Base-by-base conservation (phyloP, 345 rosid genomes). In the Atalantia buxifolia region DNA sequence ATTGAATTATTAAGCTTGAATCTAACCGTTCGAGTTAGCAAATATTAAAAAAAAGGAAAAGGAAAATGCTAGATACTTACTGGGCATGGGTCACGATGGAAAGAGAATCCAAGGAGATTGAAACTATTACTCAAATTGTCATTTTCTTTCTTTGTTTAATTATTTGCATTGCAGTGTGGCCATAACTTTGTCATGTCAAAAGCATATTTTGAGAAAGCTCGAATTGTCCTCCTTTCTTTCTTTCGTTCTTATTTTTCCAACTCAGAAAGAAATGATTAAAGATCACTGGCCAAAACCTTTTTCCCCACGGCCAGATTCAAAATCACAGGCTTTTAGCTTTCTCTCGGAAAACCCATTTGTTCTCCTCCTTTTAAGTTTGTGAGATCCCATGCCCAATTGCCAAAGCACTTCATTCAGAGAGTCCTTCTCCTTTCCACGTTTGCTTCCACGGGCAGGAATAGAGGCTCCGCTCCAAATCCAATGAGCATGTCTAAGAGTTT, bases 21-120 rank as follows among this genome's bases (percentile, higher is more conserved):
- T 36, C 8, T 36, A 36, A 36, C 1, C 8, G 38, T 36, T 6
- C 38, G 8, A 36, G 38, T 35, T 35, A 35, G 30, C 36, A 1
- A 16, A 19, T 2, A 18, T 18, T 53, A 28, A 28, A 28, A 4
- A 30, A 1, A 28, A 28, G 8, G 35, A 33, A 33, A 33, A 4
- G 35, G 35, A 33, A 21, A 3, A 22, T 55, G 30, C 6, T 42
- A 12, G 48, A 30, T 22, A 12, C 8, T 27, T 22, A 12, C 8
- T 27, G 70, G 31, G 78, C 31, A 0, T 40, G 48, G 53, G 14
- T 13, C 28, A 45, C 9, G 62, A 64, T 35, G 42, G 6, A 56
- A 72, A 48, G 74, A 22, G 78, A 75, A 75, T 75, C 71, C 78
- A 50, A 75, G 40, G 78, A 31, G 48, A 72, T 72, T 72, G 36